These are phyloP conservation scores for Melanomma pulvis-pyrius DNA, from an alignment of 495 filamentous ascomycete species.

Conservation along the genomic window DNA sequence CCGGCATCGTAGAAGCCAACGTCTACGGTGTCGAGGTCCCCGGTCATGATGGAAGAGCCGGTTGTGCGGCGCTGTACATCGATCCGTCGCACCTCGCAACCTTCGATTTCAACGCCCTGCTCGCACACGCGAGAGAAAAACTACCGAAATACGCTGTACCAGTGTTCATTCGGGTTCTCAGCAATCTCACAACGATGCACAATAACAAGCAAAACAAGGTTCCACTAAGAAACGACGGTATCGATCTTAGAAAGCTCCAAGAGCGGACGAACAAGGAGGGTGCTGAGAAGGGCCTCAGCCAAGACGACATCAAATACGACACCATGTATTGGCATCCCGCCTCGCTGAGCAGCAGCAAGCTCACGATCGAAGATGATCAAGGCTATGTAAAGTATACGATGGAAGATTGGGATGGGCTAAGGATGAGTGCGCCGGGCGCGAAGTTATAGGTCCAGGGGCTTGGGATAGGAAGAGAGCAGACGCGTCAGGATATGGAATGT, in stretches of 20 bases:
- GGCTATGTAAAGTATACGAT: constrained; percentile 60
- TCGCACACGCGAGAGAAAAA: constrained; percentile 54
- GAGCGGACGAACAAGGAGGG: constrained; percentile 31
- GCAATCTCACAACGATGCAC: constrained; percentile 65
- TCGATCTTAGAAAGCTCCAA: constrained; percentile 54
- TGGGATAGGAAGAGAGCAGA: background rate
- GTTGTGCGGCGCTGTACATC: constrained; percentile 48
- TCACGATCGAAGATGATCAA: constrained; percentile 48
- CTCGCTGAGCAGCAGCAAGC: constrained; percentile 47
- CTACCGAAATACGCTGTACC: constrained; percentile 79
- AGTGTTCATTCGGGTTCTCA: constrained; percentile 68
- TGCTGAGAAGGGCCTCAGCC: constrained; percentile 21
- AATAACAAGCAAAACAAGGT: constrained; percentile 88
- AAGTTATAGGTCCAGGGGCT: constrained; percentile 6
- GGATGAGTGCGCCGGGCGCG: constrained; percentile 13
- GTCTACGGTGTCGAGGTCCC: constrained; percentile 78
- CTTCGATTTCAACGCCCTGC: constrained; percentile 42
- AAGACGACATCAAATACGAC: constrained; percentile 30
- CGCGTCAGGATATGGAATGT: no score
- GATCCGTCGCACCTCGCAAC: constrained; percentile 24
- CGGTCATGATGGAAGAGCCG: constrained; percentile 48
- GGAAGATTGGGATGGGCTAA: constrained; percentile 61
- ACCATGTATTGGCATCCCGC: constrained; percentile 29
- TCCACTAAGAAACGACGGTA: constrained; percentile 69
- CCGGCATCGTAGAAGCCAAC: constrained; percentile 72